Evolutionary conservation across 176 grass and related monocot genomes (phyloP).

Genomic region (Saccharum officinarum): DNA sequence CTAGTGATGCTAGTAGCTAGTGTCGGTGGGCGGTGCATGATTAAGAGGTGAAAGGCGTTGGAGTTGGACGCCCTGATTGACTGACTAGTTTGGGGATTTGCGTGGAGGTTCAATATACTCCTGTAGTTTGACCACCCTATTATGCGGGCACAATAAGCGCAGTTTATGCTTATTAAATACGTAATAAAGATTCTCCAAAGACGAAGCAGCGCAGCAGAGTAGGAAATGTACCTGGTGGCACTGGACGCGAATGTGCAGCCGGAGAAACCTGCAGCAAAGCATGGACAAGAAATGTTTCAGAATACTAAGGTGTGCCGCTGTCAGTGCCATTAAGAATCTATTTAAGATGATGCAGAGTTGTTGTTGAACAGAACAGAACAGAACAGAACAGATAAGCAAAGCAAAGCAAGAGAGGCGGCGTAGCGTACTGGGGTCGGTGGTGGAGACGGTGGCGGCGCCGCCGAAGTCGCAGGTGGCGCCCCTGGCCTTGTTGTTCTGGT

Average conservation of each 20-base stretch:
- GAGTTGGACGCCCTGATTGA: too few relatives aligned
- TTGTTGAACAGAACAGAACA: background rate
- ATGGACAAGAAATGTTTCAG: background rate
- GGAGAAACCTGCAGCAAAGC: constrained; percentile 51
- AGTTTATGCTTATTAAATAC: too few relatives aligned
- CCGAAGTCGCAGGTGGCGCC: constrained; percentile 73
- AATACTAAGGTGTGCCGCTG: background rate
- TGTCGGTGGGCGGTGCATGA: too few relatives aligned
- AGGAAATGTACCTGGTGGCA: constrained; percentile 54
- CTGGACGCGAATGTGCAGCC: constrained; percentile 74
- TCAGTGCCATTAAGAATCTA: too few relatives aligned
- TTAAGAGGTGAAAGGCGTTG: too few relatives aligned
- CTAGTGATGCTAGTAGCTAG: too few relatives aligned
- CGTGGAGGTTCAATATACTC: too few relatives aligned
- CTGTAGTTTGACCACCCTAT: background rate
- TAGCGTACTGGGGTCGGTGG: constrained; percentile 70
- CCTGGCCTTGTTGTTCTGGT: constrained; percentile 67
- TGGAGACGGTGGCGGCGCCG: constrained; percentile 60
- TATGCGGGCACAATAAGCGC: background rate
- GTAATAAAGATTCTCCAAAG: background rate
- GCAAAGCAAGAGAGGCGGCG: too few relatives aligned
- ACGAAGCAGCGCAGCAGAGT: background rate
- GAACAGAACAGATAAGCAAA: background rate
- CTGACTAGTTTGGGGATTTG: too few relatives aligned
- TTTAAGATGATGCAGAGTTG: background rate